These are phyloP conservation scores for Aspergillus costaricaensis DNA, from an alignment of 2,329 filamentous ascomycete species.

Conservation along the genomic window DNA sequence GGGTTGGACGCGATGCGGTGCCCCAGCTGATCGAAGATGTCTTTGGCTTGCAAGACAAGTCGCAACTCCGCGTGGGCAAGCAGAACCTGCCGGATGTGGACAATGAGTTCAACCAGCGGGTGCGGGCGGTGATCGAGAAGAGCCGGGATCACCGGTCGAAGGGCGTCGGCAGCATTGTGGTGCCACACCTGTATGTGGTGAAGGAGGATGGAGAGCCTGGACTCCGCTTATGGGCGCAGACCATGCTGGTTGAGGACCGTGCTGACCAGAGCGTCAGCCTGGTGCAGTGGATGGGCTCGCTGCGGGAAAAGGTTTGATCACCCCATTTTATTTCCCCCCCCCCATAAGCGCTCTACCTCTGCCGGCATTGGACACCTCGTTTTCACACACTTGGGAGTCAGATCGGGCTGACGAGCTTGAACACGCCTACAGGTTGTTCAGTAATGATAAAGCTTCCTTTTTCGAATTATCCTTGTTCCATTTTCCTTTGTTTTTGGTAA, in stretches of 20 bases:
- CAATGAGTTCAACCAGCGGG: conserved; percentile 93
- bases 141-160: conserved; percentile 82
- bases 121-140: conserved; percentile 88
- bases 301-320: conserved; percentile 85
- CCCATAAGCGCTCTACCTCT: conserved; percentile 9
- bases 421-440: conserved; percentile 34
- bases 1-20: conserved; percentile 91
- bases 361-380: conserved; percentile 11
- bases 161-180: conserved; percentile 88
- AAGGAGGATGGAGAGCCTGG: conserved; percentile 95
- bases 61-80: conserved; percentile 88
- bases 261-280: conserved; percentile 92
- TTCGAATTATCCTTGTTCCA: no score
- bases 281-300: conserved; percentile 85
- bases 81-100: conserved; percentile 82
- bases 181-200: conserved; percentile 90
- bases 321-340: conserved; percentile 13
- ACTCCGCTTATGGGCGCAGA: conserved; percentile 95
- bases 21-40: conserved; percentile 86
- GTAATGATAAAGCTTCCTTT: conserved; percentile 27
- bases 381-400: conserved; percentile 16
- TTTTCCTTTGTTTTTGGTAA: conserved; percentile 19
- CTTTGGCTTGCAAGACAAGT: conserved; percentile 82
- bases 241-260: conserved; percentile 88
- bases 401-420: conserved; percentile 26